Percentiles rank a stretch among this genome's conserved stretches.
Evolutionary conservation across 345 rosid genomes (phyloP).

Genomic region (Garcia nutans): DNA sequence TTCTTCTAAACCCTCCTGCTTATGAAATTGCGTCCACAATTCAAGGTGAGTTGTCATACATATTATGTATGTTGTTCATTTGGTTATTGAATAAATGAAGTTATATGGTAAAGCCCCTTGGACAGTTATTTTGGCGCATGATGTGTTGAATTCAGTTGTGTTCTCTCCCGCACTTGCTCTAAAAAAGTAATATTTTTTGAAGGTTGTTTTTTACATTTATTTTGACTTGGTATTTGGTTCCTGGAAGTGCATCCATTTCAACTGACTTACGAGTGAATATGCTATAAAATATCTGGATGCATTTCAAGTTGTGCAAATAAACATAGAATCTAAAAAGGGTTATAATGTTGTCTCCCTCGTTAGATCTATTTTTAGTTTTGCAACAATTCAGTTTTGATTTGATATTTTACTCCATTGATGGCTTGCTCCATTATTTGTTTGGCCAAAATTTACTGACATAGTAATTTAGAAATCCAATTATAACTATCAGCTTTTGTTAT

Average conservation of each 20-base stretch:
- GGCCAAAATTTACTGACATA: not conserved
- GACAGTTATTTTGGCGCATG: not conserved
- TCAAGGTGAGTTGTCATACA: constrained; percentile 55
- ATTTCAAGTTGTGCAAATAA: not conserved
- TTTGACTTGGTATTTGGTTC: not conserved
- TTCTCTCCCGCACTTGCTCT: not conserved
- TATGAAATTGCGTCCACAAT: constrained; percentile 81
- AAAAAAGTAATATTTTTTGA: not conserved
- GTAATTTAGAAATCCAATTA: not conserved
- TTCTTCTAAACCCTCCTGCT: constrained; percentile 92
- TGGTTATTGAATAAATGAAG: constrained; percentile 3
- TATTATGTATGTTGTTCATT: not conserved
- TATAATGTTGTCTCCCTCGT: not conserved
- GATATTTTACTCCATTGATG: not conserved
- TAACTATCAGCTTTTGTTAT: not conserved
- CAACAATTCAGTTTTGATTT: not conserved
- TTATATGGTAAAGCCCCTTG: not conserved
- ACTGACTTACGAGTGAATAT: not conserved
- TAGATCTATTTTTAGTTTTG: not conserved
- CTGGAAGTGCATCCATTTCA: not conserved
- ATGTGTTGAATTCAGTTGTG: not conserved
- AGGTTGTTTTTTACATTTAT: not conserved
- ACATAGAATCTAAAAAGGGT: not conserved
- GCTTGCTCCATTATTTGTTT: not conserved
- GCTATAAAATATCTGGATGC: not conserved